Percentiles rank a stretch among this genome's conserved stretches.
Conservation (phyloP, 2,329 filamentous ascomycete species). For the Stachybotrys elegans region DNA sequence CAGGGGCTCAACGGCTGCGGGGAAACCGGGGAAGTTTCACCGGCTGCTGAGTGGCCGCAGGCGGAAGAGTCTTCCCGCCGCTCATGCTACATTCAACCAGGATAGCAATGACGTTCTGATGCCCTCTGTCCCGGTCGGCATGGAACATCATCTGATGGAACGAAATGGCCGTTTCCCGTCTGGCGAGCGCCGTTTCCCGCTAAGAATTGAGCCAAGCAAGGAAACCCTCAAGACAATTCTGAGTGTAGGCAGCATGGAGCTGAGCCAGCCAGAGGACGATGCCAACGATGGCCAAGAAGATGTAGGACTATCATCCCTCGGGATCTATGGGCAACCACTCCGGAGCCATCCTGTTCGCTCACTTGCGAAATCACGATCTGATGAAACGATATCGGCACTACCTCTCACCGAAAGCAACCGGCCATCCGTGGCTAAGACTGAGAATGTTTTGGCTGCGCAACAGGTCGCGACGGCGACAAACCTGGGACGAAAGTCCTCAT, state of each 20-base stretch:
- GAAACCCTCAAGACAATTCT: slow-evolving; percentile 46
- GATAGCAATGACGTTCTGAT: slow-evolving; percentile 16
- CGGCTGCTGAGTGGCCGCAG: slow-evolving; percentile 13
- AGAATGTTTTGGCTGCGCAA: no score
- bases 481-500: no score
- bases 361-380: background rate
- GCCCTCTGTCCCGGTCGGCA: slow-evolving; percentile 29
- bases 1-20: background rate
- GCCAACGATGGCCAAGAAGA: background rate
- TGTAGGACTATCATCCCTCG: background rate
- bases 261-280: slow-evolving; percentile 4
- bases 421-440: no score
- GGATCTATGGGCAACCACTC: background rate
- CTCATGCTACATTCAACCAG: slow-evolving; percentile 5
- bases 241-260: slow-evolving; percentile 42
- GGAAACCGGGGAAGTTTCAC: slow-evolving; percentile 10
- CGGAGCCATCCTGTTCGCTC: background rate
- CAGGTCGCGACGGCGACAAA: no score
- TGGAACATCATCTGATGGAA: slow-evolving; percentile 29
- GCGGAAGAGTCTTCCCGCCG: slow-evolving; percentile 14
- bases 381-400: background rate
- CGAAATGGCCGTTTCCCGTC: slow-evolving; percentile 27
- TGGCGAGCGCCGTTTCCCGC: slow-evolving; percentile 28
- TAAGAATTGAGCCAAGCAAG: slow-evolving; percentile 36
- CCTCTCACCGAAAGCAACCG: no score